Evolutionary conservation across 148 eudicot genomes (phyloP), one percentile per base, ranked within the genome.

Genomic region (Arbutus unedo): DNA sequence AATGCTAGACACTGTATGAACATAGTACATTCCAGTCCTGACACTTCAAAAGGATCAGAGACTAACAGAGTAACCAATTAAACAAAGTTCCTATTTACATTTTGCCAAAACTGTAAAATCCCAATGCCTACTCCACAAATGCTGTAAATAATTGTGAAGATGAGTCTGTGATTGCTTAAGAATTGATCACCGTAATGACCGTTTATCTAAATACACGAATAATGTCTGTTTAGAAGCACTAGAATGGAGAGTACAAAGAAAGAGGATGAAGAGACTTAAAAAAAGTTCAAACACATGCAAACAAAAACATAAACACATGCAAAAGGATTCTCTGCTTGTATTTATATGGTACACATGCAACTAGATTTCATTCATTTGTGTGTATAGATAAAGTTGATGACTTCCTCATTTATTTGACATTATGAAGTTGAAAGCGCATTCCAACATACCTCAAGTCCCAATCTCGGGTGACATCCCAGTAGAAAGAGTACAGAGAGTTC

Each of bases 391-490:
- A 31, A 80, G 7, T 19, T 51, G 54, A 67, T 16, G n/a, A 81
- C 16, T 41, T 31, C 1, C 47, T 53, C 45, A 48, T 48, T 25
- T 57, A 18, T 71, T 31, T 71, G 59, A 51, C 59, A 71, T 66
- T 49, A 19, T 15, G 16, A 79, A 73, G 48, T 54, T 16, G 71
- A 71, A 44, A 84, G 8, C n/a, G 81, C 68, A 31, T 47, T 83
- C 43, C 74, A 57, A 70, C 83, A 79, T 94, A 96, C 99, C 99
- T 96, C 91, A 96, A 84, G 88, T 96, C 98, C 99, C 99, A 96
- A 88, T 96, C 99, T 84, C 97, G 91, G 48, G 93, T 90, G 55
- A 96, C 86, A 86, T 96, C 99, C 99, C 99, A 96, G 86, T 96
- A 96, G 90, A 94, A 96, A 14, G 98, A 96, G 88, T 96, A 96